Evolutionary conservation across 2,329 filamentous ascomycete genomes (phyloP).

Genomic region (Cladosporium sp.): DNA sequence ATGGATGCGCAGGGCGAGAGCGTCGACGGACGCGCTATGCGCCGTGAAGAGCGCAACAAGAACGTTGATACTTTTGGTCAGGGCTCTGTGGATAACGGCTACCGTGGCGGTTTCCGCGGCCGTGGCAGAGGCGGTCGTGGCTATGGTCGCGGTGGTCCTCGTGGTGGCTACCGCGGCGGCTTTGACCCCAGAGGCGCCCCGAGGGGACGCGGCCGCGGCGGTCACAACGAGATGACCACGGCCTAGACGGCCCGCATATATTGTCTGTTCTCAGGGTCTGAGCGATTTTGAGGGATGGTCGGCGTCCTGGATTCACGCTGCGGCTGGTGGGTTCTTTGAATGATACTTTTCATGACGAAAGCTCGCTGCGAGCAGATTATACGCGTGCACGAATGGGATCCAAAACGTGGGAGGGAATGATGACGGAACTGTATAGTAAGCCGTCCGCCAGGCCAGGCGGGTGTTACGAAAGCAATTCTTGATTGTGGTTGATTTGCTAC

Average conservation of each 20-base stretch:
- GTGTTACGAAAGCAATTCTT: no score
- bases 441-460: no score
- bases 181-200: background rate
- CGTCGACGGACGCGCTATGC: constrained; percentile 78
- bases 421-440: no score
- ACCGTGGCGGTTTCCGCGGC: constrained; percentile 70
- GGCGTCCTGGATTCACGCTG: no score
- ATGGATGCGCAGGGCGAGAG: constrained; percentile 49
- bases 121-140: constrained; percentile 66
- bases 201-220: constrained; percentile 4
- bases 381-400: no score
- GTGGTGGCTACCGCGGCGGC: constrained; percentile 1
- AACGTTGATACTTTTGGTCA: constrained; percentile 98
- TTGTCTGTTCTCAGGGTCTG: no score
- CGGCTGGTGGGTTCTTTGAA: no score
- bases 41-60: constrained; percentile 85
- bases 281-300: no score
- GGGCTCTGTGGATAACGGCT: constrained; percentile 76
- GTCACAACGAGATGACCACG: background rate
- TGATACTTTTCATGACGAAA: no score
- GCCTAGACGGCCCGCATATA: background rate
- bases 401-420: no score
- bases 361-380: no score
- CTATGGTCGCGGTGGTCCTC: constrained; percentile 4
- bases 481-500: no score